Base-by-base conservation (phyloP, 495 filamentous ascomycete species). In the Massariosphaeria phaeospora region DNA sequence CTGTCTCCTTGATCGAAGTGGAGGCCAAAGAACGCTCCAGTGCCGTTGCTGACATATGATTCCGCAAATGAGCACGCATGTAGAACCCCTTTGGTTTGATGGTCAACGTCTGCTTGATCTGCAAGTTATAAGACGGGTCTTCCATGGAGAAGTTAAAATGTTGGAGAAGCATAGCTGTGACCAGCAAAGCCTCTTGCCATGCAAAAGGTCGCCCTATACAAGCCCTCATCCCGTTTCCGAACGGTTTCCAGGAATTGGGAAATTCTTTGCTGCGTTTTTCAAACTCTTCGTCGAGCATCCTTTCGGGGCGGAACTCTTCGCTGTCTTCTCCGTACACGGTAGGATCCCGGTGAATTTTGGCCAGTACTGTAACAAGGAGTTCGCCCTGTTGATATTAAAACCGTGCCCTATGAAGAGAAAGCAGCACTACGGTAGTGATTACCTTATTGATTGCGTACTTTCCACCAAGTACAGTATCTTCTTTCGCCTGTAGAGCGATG, bases 81-180 rank as follows among this genome's bases (percentile, higher is more conserved):
- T 75, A 76, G 66, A 90, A 84, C 39, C 78, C 80, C 48, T 84
- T 81, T 0, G 88, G 88, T 66, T 91, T 93, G 66, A 86, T 78
- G 0, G 86, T 89, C 9, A 89, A 71, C 0, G 84, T 87, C 65
- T 85, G 78, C 65, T 84, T 85, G 59, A 86, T 69, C 33, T 81
- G 74, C 24, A 91, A 70, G 34, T 79, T 69, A 44, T 90, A 90
- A 15, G 56, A 67, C 2, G 79, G 75, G 48, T 84, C 80, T 33
- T 77, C 73, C 10, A 77, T 49, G 3, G 67, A 59, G 51, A 84
- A 79, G 62, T 84, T 76, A 69, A 85, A 84, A 57, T 78, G 78
- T 55, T 84, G 82, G 27, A 85, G 65, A 25, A 84, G 66, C 62
- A 84, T 70, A 2, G 75, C 77, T 38, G 75, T 69, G 6, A 73